Base-by-base conservation (phyloP, 2,329 filamentous ascomycete species). In the Aspergillus sp. region DNA sequence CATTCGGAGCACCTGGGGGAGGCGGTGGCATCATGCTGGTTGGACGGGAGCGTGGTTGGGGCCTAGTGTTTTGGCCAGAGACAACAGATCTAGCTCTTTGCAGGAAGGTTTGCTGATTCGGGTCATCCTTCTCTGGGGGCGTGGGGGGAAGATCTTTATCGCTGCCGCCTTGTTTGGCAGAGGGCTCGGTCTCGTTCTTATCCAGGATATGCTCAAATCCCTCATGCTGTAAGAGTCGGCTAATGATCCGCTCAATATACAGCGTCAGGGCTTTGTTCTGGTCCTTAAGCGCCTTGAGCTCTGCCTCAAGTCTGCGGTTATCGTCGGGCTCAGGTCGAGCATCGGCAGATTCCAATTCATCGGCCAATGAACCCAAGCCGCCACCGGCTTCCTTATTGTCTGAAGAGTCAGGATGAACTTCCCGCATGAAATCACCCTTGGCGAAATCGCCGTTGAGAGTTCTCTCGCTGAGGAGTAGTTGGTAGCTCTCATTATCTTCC, bases 161-260 rank as follows among this genome's bases (percentile, higher is more conserved):
- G 38, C 81, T 66, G 39, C 58, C 53, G 20, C 64, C 53, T 26
- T 42, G 55, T 49, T 70, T 70, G 17, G 71, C 65, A 34, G 70
- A 60, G 13, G 73, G 68, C 24, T 80, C 78, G 24, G 79, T 76
- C 66, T 86, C 85, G 8, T 89, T 90, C 73, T 91, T 89, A 71
- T 96, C 91, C 41, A 97, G 82, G 59, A 98, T 96, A 61, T 91
- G 87, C 77, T 99, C 93, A 65, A 96, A 98, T 65, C 96, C 93
- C 69, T 96, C 90, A 76, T 97, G 90, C 71, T 96, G 90, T 61
- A 99, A 83, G 44, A 99, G 85, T 56, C 95, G 89, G 74, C 95
- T 95, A 72, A 99, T 96, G 74, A 99, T 98, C 79, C 95, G 96
- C 84, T 98, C 96, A 80, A 99, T 97, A 79, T 99, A 99, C 63